phyloP scores from a whole-genome alignment of 805 yeast genomes.

The Diddensiella transvaalensis region DNA sequence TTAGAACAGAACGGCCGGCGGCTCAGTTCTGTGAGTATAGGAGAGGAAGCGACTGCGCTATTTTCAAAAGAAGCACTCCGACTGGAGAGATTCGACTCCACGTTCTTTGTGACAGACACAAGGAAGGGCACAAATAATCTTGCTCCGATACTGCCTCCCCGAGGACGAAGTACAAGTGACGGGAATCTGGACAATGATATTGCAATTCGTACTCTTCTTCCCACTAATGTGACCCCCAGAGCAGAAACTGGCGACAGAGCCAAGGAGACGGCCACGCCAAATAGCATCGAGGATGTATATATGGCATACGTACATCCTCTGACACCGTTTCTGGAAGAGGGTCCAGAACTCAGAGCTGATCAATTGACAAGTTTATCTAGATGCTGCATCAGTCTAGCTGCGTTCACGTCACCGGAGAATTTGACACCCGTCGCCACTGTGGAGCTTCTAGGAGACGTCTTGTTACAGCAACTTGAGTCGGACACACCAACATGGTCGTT shows the following conservation, averaged over 20 bases:
- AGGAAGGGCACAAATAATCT: background rate
- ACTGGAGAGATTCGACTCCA: background rate
- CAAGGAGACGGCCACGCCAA: background rate
- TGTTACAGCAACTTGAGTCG: conserved; percentile 6
- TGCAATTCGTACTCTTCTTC: conserved; percentile 2
- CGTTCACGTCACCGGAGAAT: conserved; percentile 11
- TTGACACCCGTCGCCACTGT: conserved; percentile 9
- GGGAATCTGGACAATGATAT: background rate
- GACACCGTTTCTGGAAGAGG: conserved; percentile 9
- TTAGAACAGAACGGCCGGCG: background rate
- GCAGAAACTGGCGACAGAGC: background rate
- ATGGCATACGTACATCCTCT: conserved; percentile 11
- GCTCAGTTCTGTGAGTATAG: background rate
- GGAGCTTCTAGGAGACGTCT: conserved; percentile 8
- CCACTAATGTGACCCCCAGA: background rate
- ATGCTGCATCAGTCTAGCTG: conserved; percentile 14
- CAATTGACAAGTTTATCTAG: conserved; percentile 4
- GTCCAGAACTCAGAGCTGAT: background rate
- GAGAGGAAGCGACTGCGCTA: background rate
- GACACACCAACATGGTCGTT: conserved; percentile 11
- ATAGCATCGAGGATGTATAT: conserved; percentile 9
- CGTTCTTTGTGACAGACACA: conserved; percentile 1
- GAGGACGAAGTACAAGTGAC: background rate
- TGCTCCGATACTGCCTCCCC: background rate
- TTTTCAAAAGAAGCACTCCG: background rate